Evolutionary conservation across 2,329 filamentous ascomycete genomes (phyloP), one percentile per base, ranked within the genome.

Genomic region (Akanthomyces muscarius): DNA sequence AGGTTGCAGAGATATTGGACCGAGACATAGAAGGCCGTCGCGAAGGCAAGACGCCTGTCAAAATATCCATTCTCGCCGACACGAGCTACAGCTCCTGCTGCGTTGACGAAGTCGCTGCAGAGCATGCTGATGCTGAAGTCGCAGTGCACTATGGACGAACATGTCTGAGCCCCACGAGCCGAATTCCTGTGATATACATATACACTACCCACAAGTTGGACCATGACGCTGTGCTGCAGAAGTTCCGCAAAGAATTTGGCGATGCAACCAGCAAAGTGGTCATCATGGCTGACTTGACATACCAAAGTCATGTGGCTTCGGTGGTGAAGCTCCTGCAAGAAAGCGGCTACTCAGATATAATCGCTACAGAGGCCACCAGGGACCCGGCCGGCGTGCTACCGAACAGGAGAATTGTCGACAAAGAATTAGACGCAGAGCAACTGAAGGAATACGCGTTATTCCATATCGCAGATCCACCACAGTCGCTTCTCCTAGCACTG

Each of bases 51-150:
- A 42, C 48, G 68, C 62, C 21, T n/a, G 59, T 65, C 62, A 72
- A 81, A 65, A 81, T 98, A 59, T 96, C 90, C 69, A 93, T 99
- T 65, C 80, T 99, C 21, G 95, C 89, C 38, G 95, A 99, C 75
- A 98, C 95, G 2, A 97, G 94, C 2, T 99, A 98, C 76, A 96
- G 95, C 64, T 89, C 94, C 0, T 99, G 95, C 77, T 99, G 95
- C 71, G 93, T 98, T 21, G 95, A 99, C 71, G 95, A 99, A 77
- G 89, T 98, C 47, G 95, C 95, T 0, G 95, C 95, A 2, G 93
- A 99, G 74, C 95, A 99, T 73, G 89, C 92, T 18, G 84, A 92
- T 70, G 93, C 95, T 7, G 89, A 98, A 65, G 91, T 92, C 0
- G 90, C 98, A 1, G 89, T 99, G 16, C 95, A 99, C 74, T 99